A percentile compares a stretch with the other conserved stretches of the same genome.
phyloP scores from a whole-genome alignment of 1,139 yeast species.

The Saccharomyces hybrid region DNA sequence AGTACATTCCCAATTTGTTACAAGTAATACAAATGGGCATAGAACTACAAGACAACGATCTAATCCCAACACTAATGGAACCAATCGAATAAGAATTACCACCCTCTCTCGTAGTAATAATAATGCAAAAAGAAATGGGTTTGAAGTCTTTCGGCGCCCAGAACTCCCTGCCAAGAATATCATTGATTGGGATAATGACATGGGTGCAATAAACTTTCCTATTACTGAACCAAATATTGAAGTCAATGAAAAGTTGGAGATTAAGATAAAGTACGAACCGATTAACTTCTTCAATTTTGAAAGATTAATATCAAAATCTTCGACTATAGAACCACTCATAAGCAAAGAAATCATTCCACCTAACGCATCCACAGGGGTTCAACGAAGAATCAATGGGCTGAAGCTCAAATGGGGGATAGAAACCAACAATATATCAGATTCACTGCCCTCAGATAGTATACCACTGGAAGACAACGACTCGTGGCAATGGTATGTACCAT shows the following conservation, averaged over 20 bases:
- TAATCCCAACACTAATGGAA: not conserved
- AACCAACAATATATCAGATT: not conserved
- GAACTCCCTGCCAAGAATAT: no score
- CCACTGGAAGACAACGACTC: constrained; percentile 3
- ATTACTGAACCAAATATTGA: constrained; percentile 1
- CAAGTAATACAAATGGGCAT: not conserved
- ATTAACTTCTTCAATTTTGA: constrained; percentile 20
- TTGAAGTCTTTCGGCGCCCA: no score
- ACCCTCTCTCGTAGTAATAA: no score
- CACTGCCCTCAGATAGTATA: not conserved
- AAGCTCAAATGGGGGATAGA: not conserved
- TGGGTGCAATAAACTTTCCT: not conserved
- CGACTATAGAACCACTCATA: not conserved
- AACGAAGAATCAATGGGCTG: not conserved
- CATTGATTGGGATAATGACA: not conserved
- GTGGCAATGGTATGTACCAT: constrained; percentile 12
- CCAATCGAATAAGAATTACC: not conserved
- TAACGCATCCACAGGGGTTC: not conserved
- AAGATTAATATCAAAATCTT: constrained; percentile 9
- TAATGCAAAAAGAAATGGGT: no score
- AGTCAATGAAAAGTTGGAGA: constrained; percentile 2
- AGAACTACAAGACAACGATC: not conserved
- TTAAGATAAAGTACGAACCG: constrained; percentile 25
- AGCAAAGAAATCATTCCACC: not conserved
- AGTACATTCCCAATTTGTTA: constrained; percentile 1